Conservation (phyloP, 2,329 filamentous ascomycete species). For the Furcasterigmium sp. region DNA sequence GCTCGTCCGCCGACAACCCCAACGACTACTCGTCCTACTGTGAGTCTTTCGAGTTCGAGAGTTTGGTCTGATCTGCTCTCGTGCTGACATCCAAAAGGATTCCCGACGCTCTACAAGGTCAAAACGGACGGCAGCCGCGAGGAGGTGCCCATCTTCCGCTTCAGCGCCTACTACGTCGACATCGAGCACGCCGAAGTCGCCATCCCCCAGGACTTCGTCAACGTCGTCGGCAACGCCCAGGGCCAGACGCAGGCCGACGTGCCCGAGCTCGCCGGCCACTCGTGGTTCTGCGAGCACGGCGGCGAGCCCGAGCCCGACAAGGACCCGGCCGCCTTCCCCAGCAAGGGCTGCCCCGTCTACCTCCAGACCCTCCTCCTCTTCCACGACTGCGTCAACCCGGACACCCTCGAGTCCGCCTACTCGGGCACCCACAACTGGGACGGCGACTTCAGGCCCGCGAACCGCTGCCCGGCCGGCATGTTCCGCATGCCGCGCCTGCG, state of each 20-base stretch:
- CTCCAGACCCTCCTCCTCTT: constrained; percentile 16
- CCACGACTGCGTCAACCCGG: constrained; percentile 15
- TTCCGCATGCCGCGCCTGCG: constrained; percentile 40
- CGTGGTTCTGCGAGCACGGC: constrained; percentile 12
- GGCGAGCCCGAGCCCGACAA: too few relatives aligned
- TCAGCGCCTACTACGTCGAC: constrained; percentile 32
- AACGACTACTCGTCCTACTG: constrained; percentile 39
- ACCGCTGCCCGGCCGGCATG: constrained; percentile 32
- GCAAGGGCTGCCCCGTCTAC: constrained; percentile 18
- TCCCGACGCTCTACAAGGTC: background rate
- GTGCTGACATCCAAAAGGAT: constrained; percentile 6
- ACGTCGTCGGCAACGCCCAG: constrained; percentile 33
- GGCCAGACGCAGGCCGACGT: constrained; percentile 22
- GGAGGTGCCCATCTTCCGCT: constrained; percentile 34
- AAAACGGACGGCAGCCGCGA: too few relatives aligned
- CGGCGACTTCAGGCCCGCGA: constrained; percentile 7
- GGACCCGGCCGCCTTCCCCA: too few relatives aligned
- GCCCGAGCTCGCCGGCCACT: constrained; percentile 8
- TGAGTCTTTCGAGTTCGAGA: too few relatives aligned
- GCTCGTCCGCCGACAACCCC: constrained; percentile 34
- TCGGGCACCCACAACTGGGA: too few relatives aligned
- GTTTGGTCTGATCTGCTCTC: background rate
- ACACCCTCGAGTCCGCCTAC: constrained; percentile 12
- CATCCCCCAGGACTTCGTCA: constrained; percentile 35
- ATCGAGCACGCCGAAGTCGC: constrained; percentile 34